Evolutionary conservation across 495 filamentous ascomycete genomes (phyloP), one percentile per base, ranked within the genome.

Genomic region (Penicillium cataractarum): DNA sequence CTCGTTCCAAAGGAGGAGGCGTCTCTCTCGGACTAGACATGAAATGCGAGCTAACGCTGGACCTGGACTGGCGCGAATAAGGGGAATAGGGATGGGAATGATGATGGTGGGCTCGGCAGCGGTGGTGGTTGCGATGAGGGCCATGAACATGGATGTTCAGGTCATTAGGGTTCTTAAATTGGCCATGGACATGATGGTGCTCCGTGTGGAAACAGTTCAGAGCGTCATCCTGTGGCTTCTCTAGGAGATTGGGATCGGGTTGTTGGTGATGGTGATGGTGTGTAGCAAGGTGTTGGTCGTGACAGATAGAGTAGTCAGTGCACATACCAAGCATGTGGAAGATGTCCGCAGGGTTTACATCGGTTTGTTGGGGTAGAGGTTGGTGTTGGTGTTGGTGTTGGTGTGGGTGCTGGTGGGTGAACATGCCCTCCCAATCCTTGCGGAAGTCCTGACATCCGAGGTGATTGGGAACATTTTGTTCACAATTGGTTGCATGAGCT

Each of bases 261-360:
- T 71, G 60, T 2, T 63, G 65, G 19, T 66, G 67, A 31, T 52
- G 50, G 13, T 35, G 31, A 39, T 55, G 54, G 10, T 42, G 33
- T 15, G 21, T 42, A 17, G 22, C 59, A 24, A 71, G 62, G 19
- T 78, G 73, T 33, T 68, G 69, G 35, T 73, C 66, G 21, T 75
- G 67, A 40, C 70, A 74, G 26, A 63, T 61, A 13, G 71, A 71
- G 24, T 71, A 71, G 58, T 78, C 75, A 15, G 76, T 65, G 40
- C 78, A 78, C 61, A 74, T 71, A 9, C 75, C 75, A 51, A 78
- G 71, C 69, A 80, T 76, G 54, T 80, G 78, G 57, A 78, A 80
- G 40, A 78, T 71, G 15, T 80, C 78, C 13, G 69, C 64, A 8
- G 76, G 76, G 57, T 78, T 78, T 31, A 79, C 74, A 13, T 72